A percentile compares a stretch with the other conserved stretches of the same genome.
Conservation (phyloP, 129 eudicot genomes). For the Erigeron canadensis region DNA sequence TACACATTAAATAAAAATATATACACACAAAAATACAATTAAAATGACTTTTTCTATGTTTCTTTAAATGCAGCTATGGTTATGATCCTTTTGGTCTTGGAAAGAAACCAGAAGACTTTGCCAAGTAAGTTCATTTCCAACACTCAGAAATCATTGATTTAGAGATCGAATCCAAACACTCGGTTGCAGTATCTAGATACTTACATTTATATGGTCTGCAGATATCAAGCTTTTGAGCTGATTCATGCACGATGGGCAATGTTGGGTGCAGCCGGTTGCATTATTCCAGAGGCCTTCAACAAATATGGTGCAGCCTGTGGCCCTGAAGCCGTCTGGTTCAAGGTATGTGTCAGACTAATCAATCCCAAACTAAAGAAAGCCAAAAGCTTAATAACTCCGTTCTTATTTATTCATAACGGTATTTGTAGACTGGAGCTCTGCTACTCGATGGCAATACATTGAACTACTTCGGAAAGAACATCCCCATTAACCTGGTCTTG, state of each 20-base stretch:
- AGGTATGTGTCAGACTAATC: slow-evolving; percentile 39
- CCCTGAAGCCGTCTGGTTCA: slow-evolving; percentile 99
- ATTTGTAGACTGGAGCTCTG: slow-evolving; percentile 86
- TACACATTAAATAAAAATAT: neutral
- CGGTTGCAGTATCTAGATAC: neutral
- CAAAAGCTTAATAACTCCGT: neutral
- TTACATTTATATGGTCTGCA: slow-evolving; percentile 20
- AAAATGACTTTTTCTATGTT: slow-evolving; percentile 1
- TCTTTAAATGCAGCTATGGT: slow-evolving; percentile 65
- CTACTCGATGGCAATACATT: slow-evolving; percentile 92
- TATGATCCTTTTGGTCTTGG: slow-evolving; percentile 98
- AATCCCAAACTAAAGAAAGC: neutral
- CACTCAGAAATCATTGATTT: too few species aligned
- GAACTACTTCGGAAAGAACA: slow-evolving; percentile 95
- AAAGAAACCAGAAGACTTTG: slow-evolving; percentile 96
- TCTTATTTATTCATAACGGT: neutral
- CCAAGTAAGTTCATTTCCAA: slow-evolving; percentile 54
- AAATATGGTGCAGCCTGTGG: slow-evolving; percentile 93
- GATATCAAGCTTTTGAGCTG: slow-evolving; percentile 85
- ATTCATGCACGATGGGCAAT: slow-evolving; percentile 98
- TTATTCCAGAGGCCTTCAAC: slow-evolving; percentile 98
- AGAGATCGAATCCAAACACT: neutral
- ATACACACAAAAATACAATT: slow-evolving; percentile 1
- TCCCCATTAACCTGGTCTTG: slow-evolving; percentile 76
- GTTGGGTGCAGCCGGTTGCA: slow-evolving; percentile 96